phyloP scores from a whole-genome alignment of 148 eudicot genomes.

The Hydrangea macrophylla region DNA sequence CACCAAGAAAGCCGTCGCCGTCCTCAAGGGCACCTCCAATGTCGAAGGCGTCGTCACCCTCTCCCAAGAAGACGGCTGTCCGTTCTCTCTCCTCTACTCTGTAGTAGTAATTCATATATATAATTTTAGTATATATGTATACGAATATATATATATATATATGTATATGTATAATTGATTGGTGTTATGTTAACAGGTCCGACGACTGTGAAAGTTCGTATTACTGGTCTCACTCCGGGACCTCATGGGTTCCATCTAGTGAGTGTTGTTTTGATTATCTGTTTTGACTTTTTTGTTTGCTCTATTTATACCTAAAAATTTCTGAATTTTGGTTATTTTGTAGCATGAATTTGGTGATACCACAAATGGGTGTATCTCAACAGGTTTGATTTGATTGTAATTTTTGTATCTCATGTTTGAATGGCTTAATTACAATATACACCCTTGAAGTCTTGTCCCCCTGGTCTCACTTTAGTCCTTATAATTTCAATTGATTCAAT shows the following conservation, averaged over 20 bases:
- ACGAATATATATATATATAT: background rate
- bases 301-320: background rate
- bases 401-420: conserved; percentile 2
- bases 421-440: too few relatives aligned
- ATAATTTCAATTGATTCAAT: too few relatives aligned
- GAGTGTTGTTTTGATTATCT: conserved; percentile 14
- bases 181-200: conserved; percentile 45
- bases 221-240: conserved; percentile 81
- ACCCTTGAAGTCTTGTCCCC: too few relatives aligned
- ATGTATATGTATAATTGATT: conserved; percentile 12
- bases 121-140: background rate
- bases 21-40: conserved; percentile 65
- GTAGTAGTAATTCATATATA: background rate
- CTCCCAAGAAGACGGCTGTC: conserved; percentile 69
- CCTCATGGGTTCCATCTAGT: conserved; percentile 73
- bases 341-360: conserved; percentile 96
- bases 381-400: conserved; percentile 47
- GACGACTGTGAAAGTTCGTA: conserved; percentile 66
- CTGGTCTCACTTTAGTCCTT: too few relatives aligned
- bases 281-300: background rate
- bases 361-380: conserved; percentile 94
- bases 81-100: conserved; percentile 1
- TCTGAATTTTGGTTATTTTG: conserved; percentile 1
- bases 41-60: conserved; percentile 92
- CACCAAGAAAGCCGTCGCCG: conserved; percentile 84